A percentile compares a stretch with the other conserved stretches of the same genome.
Evolutionary conservation across 2,329 filamentous ascomycete species (phyloP).

Genomic region (Penicillium sp.): DNA sequence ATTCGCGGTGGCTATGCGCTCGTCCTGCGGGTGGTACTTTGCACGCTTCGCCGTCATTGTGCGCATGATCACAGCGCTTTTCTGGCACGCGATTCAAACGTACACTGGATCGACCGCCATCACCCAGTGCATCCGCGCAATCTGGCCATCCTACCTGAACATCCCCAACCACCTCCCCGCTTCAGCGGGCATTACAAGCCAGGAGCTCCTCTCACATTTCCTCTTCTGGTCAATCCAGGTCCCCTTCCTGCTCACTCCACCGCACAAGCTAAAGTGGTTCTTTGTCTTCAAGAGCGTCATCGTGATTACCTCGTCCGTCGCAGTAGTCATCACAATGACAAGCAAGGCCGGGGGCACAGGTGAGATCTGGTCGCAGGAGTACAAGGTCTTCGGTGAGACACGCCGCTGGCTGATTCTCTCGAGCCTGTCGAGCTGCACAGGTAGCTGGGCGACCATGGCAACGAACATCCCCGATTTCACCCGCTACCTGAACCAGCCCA

Average conservation of each 20-base stretch:
- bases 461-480: constrained; percentile 10
- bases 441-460: constrained; percentile 7
- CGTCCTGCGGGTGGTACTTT: constrained; percentile 3
- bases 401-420: constrained; percentile 44
- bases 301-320: constrained; percentile 42
- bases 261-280: constrained; percentile 51
- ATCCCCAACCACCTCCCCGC: constrained; percentile 25
- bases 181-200: constrained; percentile 40
- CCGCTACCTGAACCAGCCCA: constrained; percentile 23
- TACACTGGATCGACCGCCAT: constrained; percentile 9
- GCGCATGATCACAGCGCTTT: constrained; percentile 8
- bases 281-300: constrained; percentile 53
- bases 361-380: constrained; percentile 21
- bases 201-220: constrained; percentile 43
- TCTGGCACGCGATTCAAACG: constrained; percentile 9
- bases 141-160: constrained; percentile 42
- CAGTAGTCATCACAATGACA: constrained; percentile 49
- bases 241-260: constrained; percentile 50
- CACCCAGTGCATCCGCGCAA: constrained; percentile 24
- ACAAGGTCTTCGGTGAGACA: constrained; percentile 13
- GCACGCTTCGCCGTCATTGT: constrained; percentile 2
- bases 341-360: constrained; percentile 41
- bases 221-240: constrained; percentile 48
- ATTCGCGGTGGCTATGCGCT: constrained; percentile 2
- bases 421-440: constrained; percentile 31